Evolutionary conservation across 2,329 filamentous ascomycete species (phyloP).

Genomic region (Penicillium oxalicum): DNA sequence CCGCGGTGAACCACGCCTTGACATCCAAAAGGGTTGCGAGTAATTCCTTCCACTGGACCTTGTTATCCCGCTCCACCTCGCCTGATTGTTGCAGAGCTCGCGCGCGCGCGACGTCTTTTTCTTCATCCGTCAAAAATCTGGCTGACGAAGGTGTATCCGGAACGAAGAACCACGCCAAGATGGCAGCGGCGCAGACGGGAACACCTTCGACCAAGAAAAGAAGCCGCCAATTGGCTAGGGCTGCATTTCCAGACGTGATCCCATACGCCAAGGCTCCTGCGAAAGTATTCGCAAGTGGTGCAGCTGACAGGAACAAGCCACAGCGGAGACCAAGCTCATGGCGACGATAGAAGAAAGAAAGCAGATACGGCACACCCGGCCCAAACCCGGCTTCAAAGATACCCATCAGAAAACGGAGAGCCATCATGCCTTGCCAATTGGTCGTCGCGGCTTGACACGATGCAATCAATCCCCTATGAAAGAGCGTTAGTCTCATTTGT

Average conservation of each 20-base stretch:
- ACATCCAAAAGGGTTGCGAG: conserved; percentile 40
- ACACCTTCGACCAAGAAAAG: conserved; percentile 62
- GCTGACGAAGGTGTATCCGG: conserved; percentile 50
- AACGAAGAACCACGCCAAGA: conserved; percentile 51
- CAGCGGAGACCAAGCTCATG: conserved; percentile 52
- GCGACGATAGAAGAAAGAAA: conserved; percentile 56
- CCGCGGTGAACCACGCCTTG: conserved; percentile 46
- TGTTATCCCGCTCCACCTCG: conserved; percentile 35
- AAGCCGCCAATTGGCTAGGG: conserved; percentile 58
- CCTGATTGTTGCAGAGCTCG: conserved; percentile 51
- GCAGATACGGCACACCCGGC: conserved; percentile 44
- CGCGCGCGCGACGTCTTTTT: conserved; percentile 52
- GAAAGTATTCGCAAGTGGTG: conserved; percentile 72
- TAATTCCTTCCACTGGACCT: conserved; percentile 45
- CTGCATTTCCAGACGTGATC: conserved; percentile 55
- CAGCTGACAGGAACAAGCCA: conserved; percentile 51
- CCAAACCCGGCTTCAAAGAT: conserved; percentile 44
- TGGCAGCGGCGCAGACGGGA: conserved; percentile 51
- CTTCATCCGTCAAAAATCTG: conserved; percentile 51
- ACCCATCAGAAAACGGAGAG: conserved; percentile 46
- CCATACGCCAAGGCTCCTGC: conserved; percentile 63
- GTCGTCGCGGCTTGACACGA: conserved; percentile 42
- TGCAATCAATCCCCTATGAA: conserved; percentile 42
- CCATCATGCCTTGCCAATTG: conserved; percentile 46
- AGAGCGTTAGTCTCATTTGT: conserved; percentile 9